phyloP scores from a whole-genome alignment of 1,284 basidiomycete genomes.

The Ganoderma leucocontextum region DNA sequence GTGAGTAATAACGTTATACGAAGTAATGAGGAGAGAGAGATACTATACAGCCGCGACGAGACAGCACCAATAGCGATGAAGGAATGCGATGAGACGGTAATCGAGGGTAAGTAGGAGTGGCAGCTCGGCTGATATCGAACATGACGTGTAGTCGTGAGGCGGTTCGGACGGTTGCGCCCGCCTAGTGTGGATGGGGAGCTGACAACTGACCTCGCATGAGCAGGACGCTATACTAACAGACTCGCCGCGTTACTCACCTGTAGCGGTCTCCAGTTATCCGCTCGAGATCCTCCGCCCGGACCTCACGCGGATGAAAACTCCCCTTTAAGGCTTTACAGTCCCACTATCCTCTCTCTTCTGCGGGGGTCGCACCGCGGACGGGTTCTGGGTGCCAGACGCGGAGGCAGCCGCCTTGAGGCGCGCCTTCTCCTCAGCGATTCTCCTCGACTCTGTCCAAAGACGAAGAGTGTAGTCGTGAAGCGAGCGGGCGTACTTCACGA shows the following conservation, averaged over 20 bases:
- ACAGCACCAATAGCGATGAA: slow-evolving; percentile 8
- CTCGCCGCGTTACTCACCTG: neutral
- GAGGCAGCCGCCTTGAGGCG: slow-evolving; percentile 38
- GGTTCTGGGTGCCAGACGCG: slow-evolving; percentile 8
- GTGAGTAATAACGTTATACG: slow-evolving; percentile 13
- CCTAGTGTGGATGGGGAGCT: neutral
- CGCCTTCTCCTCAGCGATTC: slow-evolving; percentile 62
- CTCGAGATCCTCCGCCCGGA: neutral
- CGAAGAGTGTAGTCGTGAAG: slow-evolving; percentile 73
- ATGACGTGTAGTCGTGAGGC: neutral
- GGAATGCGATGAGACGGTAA: neutral
- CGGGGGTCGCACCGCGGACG: neutral
- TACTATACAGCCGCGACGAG: slow-evolving; percentile 16
- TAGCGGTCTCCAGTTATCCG: neutral
- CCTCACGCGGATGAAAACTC: neutral
- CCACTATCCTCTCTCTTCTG: slow-evolving; percentile 25
- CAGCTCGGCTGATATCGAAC: neutral
- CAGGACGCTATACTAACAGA: neutral
- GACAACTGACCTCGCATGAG: neutral
- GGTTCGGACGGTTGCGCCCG: neutral
- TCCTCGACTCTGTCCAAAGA: slow-evolving; percentile 73
- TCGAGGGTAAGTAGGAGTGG: neutral
- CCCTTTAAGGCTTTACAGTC: slow-evolving; percentile 20
- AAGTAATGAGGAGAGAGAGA: slow-evolving; percentile 7
- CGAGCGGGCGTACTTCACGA: slow-evolving; percentile 65